Percentiles rank a stretch among this genome's conserved stretches.
Evolutionary conservation across 2,329 filamentous ascomycete species (phyloP).

Genomic region (Fusarium protoensiforme): DNA sequence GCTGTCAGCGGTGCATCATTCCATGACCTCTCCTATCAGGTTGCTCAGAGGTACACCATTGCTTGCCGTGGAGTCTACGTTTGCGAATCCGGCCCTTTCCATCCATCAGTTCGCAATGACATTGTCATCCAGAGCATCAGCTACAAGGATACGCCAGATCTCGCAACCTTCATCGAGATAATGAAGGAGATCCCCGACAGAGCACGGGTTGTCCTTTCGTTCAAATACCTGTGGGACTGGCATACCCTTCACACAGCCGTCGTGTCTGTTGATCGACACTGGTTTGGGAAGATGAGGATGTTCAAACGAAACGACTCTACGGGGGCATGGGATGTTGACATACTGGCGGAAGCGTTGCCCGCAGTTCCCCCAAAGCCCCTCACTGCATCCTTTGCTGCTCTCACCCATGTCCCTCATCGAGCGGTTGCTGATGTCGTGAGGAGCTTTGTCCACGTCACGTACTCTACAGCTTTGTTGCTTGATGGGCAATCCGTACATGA

Average conservation of each 20-base stretch:
- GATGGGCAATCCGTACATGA: constrained; percentile 74
- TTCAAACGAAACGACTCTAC: constrained; percentile 89
- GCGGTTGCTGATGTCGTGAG: constrained; percentile 91
- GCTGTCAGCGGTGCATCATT: constrained; percentile 94
- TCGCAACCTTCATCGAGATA: constrained; percentile 69
- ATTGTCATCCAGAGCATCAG: constrained; percentile 77
- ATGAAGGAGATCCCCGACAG: constrained; percentile 24
- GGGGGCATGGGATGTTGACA: constrained; percentile 92
- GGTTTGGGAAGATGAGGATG: constrained; percentile 93
- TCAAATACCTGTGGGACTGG: constrained; percentile 24
- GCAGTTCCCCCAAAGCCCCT: constrained; percentile 76
- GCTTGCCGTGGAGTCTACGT: constrained; percentile 94
- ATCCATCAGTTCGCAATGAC: constrained; percentile 10
- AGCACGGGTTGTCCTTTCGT: constrained; percentile 15
- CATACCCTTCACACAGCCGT: constrained; percentile 95
- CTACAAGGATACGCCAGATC: constrained; percentile 80
- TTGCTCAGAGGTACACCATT: constrained; percentile 92
- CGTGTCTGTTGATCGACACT: constrained; percentile 92
- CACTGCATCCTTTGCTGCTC: constrained; percentile 89
- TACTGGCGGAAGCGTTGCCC: constrained; percentile 83
- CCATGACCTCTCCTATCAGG: constrained; percentile 95
- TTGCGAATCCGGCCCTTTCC: constrained; percentile 16
- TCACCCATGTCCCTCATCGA: constrained; percentile 87
- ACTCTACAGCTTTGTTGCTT: constrained; percentile 92
- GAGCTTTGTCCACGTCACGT: constrained; percentile 93